These are phyloP conservation scores for Gelatoporia subvermispora DNA, from an alignment of 768 basidiomycete genomes.

Conservation along the genomic window DNA sequence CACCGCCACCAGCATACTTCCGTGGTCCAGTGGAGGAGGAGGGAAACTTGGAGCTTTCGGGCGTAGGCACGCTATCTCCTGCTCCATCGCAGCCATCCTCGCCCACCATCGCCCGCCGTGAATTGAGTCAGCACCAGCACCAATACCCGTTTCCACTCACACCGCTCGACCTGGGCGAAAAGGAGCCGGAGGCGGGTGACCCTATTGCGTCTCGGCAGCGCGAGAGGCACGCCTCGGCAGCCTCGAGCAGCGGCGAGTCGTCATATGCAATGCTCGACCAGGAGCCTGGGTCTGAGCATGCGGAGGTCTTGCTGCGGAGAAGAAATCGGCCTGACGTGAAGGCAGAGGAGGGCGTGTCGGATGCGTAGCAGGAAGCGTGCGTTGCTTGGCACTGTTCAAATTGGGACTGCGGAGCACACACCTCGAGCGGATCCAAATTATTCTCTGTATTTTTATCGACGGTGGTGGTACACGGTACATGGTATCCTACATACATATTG, in stretches of 20 bases:
- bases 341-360: background rate
- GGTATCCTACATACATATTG: constrained; percentile 3
- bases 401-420: background rate
- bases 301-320: constrained; percentile 15
- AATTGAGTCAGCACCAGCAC: constrained; percentile 11
- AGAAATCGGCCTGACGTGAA: constrained; percentile 7
- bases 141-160: background rate
- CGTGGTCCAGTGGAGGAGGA: constrained; percentile 17
- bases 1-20: constrained; percentile 12
- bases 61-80: constrained; percentile 72
- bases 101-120: constrained; percentile 38
- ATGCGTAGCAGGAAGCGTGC: background rate
- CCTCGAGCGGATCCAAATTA: too few species aligned
- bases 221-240: constrained; percentile 1
- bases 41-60: constrained; percentile 52
- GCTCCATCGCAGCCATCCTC: constrained; percentile 63
- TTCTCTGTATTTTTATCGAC: constrained; percentile 16
- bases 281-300: constrained; percentile 21
- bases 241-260: constrained; percentile 20
- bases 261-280: constrained; percentile 20
- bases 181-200: background rate
- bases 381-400: background rate
- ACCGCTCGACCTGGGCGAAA: constrained; percentile 1
- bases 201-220: background rate
- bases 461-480: constrained; percentile 13